Conservation (phyloP, 2,329 filamentous ascomycete genomes). For the Lecanosticta acicola region DNA sequence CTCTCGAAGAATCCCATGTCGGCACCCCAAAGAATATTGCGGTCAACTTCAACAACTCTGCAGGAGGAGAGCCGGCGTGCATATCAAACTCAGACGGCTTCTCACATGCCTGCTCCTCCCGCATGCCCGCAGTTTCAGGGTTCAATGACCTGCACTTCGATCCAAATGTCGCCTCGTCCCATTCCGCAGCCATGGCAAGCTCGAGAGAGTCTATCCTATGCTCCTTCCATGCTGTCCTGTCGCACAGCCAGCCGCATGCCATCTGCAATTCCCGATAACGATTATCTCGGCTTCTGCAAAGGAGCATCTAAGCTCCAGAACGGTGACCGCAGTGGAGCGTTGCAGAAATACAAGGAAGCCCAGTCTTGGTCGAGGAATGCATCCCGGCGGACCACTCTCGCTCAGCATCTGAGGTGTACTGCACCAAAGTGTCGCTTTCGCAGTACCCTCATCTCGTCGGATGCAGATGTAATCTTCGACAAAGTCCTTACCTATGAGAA, state of each 20-base stretch:
- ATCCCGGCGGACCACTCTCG: neutral
- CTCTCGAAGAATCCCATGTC: neutral
- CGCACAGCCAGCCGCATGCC: conserved; percentile 7
- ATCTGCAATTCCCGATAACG: conserved; percentile 25
- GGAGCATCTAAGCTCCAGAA: conserved; percentile 38
- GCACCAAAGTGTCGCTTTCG: conserved; percentile 42
- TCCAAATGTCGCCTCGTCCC: too few species aligned
- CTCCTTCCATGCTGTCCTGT: neutral
- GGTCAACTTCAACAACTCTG: neutral
- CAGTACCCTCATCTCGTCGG: conserved; percentile 34
- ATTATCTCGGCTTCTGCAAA: conserved; percentile 41
- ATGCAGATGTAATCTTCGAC: conserved; percentile 21
- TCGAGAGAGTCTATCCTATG: neutral
- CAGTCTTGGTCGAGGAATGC: conserved; percentile 16
- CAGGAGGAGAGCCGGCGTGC: neutral
- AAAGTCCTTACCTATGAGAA: conserved; percentile 14
- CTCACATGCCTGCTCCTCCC: neutral
- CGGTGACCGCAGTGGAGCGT: conserved; percentile 25
- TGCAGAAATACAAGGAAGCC: conserved; percentile 24
- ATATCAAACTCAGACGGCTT: neutral
- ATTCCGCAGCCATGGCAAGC: neutral
- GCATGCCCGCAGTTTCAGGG: neutral
- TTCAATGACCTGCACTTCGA: neutral
- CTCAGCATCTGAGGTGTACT: conserved; percentile 34
- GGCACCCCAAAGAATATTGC: neutral